Conservation (phyloP, 2,329 filamentous ascomycete genomes). For the Penicillium psychrosexuale region DNA sequence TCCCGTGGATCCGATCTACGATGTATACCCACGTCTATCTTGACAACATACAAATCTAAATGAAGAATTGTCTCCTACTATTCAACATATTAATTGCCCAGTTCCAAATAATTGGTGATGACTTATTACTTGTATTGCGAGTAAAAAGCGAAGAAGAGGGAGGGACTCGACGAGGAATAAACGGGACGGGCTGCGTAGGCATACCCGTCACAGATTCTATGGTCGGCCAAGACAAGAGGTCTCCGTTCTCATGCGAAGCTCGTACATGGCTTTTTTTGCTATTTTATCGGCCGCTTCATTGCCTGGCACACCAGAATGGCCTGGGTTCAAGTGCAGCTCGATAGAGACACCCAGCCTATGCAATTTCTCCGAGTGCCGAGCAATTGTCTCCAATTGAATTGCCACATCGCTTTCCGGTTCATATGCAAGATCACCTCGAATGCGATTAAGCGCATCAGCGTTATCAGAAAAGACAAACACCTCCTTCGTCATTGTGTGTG, state of each 20-base stretch:
- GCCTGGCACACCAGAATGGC: neutral
- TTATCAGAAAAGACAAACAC: conserved; percentile 54
- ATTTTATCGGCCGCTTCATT: neutral
- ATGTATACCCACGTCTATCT: neutral
- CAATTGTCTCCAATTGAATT: neutral
- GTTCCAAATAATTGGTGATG: no score
- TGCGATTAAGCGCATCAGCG: conserved; percentile 45
- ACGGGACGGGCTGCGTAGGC: no score
- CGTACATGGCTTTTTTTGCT: neutral
- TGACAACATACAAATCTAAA: neutral
- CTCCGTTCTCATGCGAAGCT: no score
- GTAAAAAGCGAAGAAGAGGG: no score
- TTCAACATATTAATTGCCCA: no score
- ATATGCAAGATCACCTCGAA: neutral
- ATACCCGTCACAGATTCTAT: no score
- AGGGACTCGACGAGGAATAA: no score
- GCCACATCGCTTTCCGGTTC: neutral
- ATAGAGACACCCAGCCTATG: neutral
- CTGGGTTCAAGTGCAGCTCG: neutral
- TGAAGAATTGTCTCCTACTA: neutral
- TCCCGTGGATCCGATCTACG: neutral
- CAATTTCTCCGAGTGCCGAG: neutral
- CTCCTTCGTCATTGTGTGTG: no score
- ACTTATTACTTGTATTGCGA: no score
- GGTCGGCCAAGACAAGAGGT: no score